Percentiles rank a stretch among this genome's conserved stretches.
Conservation (phyloP, 2,329 filamentous ascomycete species). For the Blastomyces gilchristii region DNA sequence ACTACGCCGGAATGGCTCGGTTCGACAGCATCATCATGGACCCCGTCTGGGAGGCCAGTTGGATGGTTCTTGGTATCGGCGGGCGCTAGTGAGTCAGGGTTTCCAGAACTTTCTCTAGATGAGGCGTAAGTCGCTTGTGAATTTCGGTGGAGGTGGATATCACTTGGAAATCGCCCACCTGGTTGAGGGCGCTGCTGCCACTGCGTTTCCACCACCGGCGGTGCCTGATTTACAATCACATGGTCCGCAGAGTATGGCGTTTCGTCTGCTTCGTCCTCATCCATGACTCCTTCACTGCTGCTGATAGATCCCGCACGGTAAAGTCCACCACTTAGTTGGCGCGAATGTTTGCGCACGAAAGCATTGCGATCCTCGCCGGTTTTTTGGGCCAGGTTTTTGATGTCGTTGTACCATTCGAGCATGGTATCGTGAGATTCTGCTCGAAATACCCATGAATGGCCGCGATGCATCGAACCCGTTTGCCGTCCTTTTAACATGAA, state of each 20-base stretch:
- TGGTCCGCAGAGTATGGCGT: constrained; percentile 54
- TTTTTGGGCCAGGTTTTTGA: constrained; percentile 80
- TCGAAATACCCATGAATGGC: constrained; percentile 58
- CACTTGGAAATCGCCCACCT: constrained; percentile 94
- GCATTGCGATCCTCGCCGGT: constrained; percentile 78
- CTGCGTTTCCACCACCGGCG: constrained; percentile 29
- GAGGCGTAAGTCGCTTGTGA: constrained; percentile 70
- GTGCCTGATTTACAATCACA: constrained; percentile 29
- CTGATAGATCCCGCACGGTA: constrained; percentile 51
- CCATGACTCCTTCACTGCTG: constrained; percentile 67
- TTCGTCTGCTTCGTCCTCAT: constrained; percentile 61
- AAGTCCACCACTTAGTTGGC: constrained; percentile 60
- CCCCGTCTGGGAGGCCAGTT: constrained; percentile 24
- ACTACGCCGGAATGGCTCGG: neutral
- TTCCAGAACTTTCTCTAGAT: constrained; percentile 67
- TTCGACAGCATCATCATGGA: neutral
- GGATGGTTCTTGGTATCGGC: constrained; percentile 27
- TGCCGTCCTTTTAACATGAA: constrained; percentile 96
- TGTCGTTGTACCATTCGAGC: constrained; percentile 93
- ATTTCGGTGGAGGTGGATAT: constrained; percentile 77
- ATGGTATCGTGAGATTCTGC: constrained; percentile 76
- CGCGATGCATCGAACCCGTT: constrained; percentile 81
- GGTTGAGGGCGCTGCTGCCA: constrained; percentile 66
- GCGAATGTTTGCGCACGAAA: constrained; percentile 72
- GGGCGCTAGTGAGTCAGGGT: constrained; percentile 51